Percentiles rank a stretch among this genome's conserved stretches.
Conservation (phyloP, 179 eudicot genomes). For the Amaranthus tricolor region DNA sequence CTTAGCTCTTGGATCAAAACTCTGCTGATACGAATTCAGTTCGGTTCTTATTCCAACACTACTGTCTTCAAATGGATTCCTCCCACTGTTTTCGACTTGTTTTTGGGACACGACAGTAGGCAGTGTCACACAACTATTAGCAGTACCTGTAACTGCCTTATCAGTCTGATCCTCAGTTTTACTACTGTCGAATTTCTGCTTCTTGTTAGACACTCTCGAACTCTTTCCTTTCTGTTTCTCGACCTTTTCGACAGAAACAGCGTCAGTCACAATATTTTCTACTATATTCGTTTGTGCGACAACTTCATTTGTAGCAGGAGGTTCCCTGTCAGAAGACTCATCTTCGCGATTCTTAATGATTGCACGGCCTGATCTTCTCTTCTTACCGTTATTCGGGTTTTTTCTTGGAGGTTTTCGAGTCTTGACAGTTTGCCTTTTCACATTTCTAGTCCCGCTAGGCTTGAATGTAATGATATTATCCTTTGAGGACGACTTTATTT, state of each 20-base stretch:
- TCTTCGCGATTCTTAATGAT: conserved; percentile 8
- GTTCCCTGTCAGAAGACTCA: conserved; percentile 15
- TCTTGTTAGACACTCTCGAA: conserved; percentile 22
- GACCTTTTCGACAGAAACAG: conserved; percentile 4
- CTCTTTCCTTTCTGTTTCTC: conserved; percentile 31
- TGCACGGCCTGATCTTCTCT: conserved; percentile 11
- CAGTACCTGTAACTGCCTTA: conserved; percentile 26
- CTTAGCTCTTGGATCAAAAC: conserved; percentile 21
- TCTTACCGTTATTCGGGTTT: conserved; percentile 18
- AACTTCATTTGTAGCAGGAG: conserved; percentile 17
- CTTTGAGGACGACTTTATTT: conserved; percentile 32
- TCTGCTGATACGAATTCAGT: conserved; percentile 23
- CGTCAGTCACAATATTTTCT: conserved; percentile 8
- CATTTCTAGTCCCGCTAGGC: conserved; percentile 21
- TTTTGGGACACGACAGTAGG: conserved; percentile 24
- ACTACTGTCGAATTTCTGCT: conserved; percentile 27
- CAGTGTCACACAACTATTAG: conserved; percentile 22
- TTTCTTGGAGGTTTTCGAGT: conserved; percentile 23
- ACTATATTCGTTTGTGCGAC: conserved; percentile 16
- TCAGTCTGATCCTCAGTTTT: conserved; percentile 21
- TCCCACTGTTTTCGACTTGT: conserved; percentile 17
- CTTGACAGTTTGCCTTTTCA: conserved; percentile 16
- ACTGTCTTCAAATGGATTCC: conserved; percentile 10
- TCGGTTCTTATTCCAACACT: conserved; percentile 13
- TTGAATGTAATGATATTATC: conserved; percentile 13